A percentile compares a stretch with the other conserved stretches of the same genome.
phyloP scores from a whole-genome alignment of 208 protist genomes.

The Trypanosoma brucei region DNA sequence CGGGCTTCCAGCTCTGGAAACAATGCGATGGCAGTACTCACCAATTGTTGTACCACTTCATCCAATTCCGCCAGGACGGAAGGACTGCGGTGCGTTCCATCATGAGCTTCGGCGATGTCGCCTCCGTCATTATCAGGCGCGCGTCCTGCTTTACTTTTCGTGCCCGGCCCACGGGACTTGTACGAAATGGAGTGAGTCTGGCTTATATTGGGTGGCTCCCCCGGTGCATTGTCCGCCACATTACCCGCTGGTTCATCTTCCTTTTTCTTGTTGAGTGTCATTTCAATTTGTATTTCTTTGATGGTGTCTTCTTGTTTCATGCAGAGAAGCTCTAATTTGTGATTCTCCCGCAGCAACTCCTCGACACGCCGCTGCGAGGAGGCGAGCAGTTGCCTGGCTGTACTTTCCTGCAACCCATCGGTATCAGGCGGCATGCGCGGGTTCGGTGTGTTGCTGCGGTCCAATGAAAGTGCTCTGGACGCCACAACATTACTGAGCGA shows the following conservation, averaged over 20 bases:
- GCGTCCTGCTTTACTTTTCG: background rate
- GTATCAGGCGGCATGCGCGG: background rate
- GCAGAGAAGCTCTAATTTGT: conserved; percentile 24
- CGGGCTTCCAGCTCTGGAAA: conserved; percentile 4
- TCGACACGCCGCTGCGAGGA: conserved; percentile 23
- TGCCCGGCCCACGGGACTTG: background rate
- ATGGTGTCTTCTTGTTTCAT: conserved; percentile 19
- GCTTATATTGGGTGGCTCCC: background rate
- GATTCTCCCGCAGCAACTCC: conserved; percentile 24
- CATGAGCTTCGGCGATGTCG: background rate
- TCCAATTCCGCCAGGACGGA: background rate
- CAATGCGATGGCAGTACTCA: background rate
- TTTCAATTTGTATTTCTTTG: background rate
- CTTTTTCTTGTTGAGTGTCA: background rate
- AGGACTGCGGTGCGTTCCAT: background rate
- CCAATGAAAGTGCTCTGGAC: conserved; percentile 14
- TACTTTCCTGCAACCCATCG: background rate
- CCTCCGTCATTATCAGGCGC: background rate
- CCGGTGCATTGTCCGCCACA: background rate
- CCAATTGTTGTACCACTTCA: background rate
- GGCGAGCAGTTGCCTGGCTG: conserved; percentile 10
- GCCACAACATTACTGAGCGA: conserved; percentile 30
- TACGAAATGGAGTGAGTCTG: too few species aligned
- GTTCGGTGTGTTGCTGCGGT: conserved; percentile 4
- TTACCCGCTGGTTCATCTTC: background rate